These are phyloP conservation scores for Madurella mycetomatis DNA, from an alignment of 2,329 filamentous ascomycete genomes.

Conservation along the genomic window DNA sequence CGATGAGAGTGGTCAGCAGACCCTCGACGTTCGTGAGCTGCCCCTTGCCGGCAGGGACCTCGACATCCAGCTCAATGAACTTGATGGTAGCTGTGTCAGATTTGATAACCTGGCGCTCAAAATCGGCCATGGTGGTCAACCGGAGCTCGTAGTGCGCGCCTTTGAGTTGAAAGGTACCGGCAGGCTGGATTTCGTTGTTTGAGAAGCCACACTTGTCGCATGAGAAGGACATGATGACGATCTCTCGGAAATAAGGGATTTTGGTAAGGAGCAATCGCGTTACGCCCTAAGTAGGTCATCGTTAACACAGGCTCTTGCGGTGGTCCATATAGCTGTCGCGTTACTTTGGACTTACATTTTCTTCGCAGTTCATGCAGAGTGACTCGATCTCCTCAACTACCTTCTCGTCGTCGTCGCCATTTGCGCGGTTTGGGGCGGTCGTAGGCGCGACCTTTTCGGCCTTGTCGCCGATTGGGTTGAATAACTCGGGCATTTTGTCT, in stretches of 20 bases:
- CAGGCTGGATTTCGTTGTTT: constrained; percentile 92
- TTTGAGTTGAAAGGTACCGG: constrained; percentile 85
- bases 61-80: constrained; percentile 86
- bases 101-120: constrained; percentile 86
- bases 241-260: constrained; percentile 96
- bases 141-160: constrained; percentile 80
- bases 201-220: constrained; percentile 85
- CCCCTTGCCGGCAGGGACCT: constrained; percentile 85
- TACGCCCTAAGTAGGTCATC: constrained; percentile 56
- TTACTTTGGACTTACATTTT: constrained; percentile 55
- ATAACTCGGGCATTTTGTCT: constrained; percentile 45
- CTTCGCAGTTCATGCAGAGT: constrained; percentile 80
- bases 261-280: constrained; percentile 84
- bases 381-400: constrained; percentile 69
- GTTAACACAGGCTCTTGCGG: background rate
- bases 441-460: constrained; percentile 47
- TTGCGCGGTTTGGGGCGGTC: constrained; percentile 34
- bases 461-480: constrained; percentile 60
- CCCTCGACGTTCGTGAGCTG: constrained; percentile 94
- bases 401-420: constrained; percentile 44
- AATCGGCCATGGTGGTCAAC: constrained; percentile 66
- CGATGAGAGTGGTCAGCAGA: constrained; percentile 69
- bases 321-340: background rate
- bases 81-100: constrained; percentile 81
- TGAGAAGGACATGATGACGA: constrained; percentile 94